Base-by-base conservation (phyloP, 306 rosid species). In the Medicago arabica region DNA sequence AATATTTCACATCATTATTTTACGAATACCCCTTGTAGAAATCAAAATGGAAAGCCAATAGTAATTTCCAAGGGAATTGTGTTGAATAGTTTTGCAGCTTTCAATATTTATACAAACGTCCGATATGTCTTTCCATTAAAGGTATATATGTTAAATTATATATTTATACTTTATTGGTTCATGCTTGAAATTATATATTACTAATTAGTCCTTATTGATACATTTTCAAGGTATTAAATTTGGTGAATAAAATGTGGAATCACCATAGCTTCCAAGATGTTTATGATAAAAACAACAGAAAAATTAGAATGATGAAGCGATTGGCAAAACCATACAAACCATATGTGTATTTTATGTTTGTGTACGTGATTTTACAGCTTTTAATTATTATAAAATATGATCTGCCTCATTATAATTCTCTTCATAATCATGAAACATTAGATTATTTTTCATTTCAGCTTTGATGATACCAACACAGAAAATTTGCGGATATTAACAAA, bases 401-500 rank as follows among this genome's bases (percentile, higher is more conserved):
- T n/a, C 23, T 21, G 23, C 23, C 23, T 21, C 23, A 0, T 15
- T 50, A n/a, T n/a, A n/a, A n/a, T n/a, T n/a, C n/a, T n/a, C n/a
- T n/a, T n/a, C n/a, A n/a, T n/a, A n/a, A n/a, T n/a, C n/a, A n/a
- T n/a, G 6, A 50, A n/a, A 5, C 10, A 9, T 47, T 4, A 21
- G 1, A 17, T 1, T 47, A 13, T n/a, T 50, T 13, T 40, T 1
- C 0, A 11, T 61, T 50, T 59, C 78, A 87, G 92, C 2, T 86
- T 86, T 77, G 83, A 86, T 8, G 90, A 86, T 67, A 58, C 67
- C 1, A 78, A 86, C 74, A 39, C 85, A 5, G 80, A 88, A 69
- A 75, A n/a, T 11, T 69, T 88, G 28, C 8, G 72, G n/a, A 41
- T 1, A 16, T 31, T 1, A 41, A 28, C 69, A 50, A 77, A 54